Conservation (phyloP, 805 yeast genomes). For the Suhomyces xylopsoci region DNA sequence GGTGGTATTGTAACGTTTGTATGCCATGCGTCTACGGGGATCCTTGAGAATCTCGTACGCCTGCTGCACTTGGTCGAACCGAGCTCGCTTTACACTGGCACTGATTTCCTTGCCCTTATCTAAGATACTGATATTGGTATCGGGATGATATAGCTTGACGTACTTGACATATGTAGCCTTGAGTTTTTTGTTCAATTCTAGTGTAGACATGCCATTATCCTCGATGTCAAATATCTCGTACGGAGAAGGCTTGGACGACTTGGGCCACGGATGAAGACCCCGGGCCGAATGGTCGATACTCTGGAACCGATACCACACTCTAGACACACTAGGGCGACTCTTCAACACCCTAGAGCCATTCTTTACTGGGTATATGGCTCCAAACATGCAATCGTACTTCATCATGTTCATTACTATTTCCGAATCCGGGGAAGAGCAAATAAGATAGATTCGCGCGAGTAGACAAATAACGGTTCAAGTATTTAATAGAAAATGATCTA, state of each 20-base stretch:
- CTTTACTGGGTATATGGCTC: background rate
- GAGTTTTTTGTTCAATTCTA: conserved; percentile 49
- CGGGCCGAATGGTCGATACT: background rate
- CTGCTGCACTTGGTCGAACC: conserved; percentile 31
- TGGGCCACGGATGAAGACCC: conserved; percentile 56
- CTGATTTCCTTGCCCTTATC: conserved; percentile 30
- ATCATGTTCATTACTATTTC: background rate
- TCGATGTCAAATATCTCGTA: conserved; percentile 55
- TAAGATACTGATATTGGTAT: conserved; percentile 34
- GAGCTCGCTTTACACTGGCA: conserved; percentile 26
- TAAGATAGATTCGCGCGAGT: background rate
- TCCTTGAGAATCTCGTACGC: conserved; percentile 46
- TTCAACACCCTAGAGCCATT: background rate
- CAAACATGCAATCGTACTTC: background rate
- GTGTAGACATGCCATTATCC: conserved; percentile 40
- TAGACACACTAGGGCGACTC: background rate
- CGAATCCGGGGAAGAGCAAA: background rate
- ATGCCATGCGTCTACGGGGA: conserved; percentile 44
- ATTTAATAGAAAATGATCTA: too few relatives aligned
- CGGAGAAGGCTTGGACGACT: conserved; percentile 55
- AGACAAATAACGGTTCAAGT: too few relatives aligned
- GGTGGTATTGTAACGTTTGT: conserved; percentile 24
- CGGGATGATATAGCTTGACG: conserved; percentile 85
- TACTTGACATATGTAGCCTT: conserved; percentile 30
- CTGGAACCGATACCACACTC: background rate